Base-by-base conservation (phyloP, 2,329 filamentous ascomycete genomes). In the Stemphylium vesicarium region DNA sequence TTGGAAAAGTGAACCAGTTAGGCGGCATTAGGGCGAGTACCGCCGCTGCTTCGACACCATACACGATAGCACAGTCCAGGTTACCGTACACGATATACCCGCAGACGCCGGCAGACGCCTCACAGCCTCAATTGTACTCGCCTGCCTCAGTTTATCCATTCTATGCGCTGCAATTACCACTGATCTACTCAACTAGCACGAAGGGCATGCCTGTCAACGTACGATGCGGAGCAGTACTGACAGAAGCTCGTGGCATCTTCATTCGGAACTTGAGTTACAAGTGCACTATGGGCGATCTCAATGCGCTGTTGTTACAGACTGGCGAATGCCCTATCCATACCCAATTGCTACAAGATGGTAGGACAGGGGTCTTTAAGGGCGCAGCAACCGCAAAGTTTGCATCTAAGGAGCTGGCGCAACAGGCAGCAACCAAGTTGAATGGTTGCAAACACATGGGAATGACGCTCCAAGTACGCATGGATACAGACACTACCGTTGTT, bases 191-290 rank as follows among this genome's bases (percentile, higher is more conserved):
- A 24, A 59, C 68, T 26, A 75, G 60, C 53, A 60, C 62, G 10
- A 65, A 58, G 26, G 72, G 73, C 1, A 64, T 75, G 44, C 69
- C 72, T 11, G 72, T 77, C 24, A 77, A 76, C 40, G 56, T 73
- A 15, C 60, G 63, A 12, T 57, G 67, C 16, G 73, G 74, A 8
- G 70, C 68, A 20, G 61, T 73, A 16, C 54, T 71, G 22, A 76
- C 73, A 7, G 74, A 77, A 53, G 63, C 69, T 24, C 72, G 73
- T 8, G 74, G 72, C 7, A 69, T 77, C 29, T 75, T 74, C 58
- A 70, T 77, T 31, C 64, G 62, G n/a, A 66, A 68, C 16, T 52
- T 76, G 11, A 70, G 56, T 36, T 74, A 69, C 51, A 64, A 61
- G 10, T 62, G 62, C 33, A 59, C 59, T 7, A 55, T 59, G 20